Base-by-base conservation (phyloP, 129 eudicot genomes). In the Dittrichia graveolens region DNA sequence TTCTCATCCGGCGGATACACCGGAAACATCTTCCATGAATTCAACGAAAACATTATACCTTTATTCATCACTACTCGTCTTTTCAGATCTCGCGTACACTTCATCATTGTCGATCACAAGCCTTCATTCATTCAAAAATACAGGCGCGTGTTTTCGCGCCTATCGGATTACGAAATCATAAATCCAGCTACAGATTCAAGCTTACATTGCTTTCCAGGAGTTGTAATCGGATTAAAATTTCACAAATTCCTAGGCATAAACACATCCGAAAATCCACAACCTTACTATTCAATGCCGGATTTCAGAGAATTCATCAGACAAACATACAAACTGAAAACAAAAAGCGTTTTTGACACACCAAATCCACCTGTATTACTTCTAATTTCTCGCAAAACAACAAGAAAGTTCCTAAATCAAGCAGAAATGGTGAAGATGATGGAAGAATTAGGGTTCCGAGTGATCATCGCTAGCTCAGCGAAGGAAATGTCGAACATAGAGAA, bases 1-100 rank as follows among this genome's bases (percentile, higher is more conserved):
- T 89, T 84, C 76, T 84, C 92, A 4, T 55, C 91, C 6, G 86
- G 86, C 1, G 89, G 89, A 44, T 84, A 72, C 79, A 69, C 82
- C 2, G 96, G 89, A 65, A 89, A 89, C 79, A 73, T 79, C 0
- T 89, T 89, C 81, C 96, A 89, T 42, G 96, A 85, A 16, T 72
- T 86, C 50, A 86, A 86, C 72, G 96, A 89, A 72, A 73, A 84
- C 48, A 69, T 86, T 9, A 78, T 89, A 18, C 96, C 92, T 3
- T 69, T 89, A 8, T 89, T 67, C 47, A 71, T 86, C 39, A 86
- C 96, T 2, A 71, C 82, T 24, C 77, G 67, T 61, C 88, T 82
- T 15, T 82, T 89, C 53, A 58, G 54, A 37, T 84, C 92, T 14
- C 71, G 75, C 0, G 73, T 89, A 16, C 90, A 59, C 11, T 86